These are phyloP conservation scores for Trametes polyzona DNA, from an alignment of 1,284 basidiomycete species.

Conservation along the genomic window DNA sequence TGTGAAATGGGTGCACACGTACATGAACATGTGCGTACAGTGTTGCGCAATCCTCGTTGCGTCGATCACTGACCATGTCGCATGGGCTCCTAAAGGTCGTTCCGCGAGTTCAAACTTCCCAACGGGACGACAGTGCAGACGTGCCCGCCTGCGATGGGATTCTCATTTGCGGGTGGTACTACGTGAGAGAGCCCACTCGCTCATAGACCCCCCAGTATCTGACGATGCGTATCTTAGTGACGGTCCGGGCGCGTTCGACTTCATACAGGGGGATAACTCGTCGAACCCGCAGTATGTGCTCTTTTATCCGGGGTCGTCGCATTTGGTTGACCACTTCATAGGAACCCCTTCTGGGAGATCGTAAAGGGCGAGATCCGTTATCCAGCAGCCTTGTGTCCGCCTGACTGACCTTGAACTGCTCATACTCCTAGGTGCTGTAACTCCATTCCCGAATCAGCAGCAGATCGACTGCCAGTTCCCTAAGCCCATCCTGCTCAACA, in stretches of 20 bases:
- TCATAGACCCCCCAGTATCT: too few species aligned
- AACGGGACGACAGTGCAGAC: conserved; percentile 74
- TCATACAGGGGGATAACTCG: conserved; percentile 76
- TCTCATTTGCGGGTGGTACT: conserved; percentile 78
- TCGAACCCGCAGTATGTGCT: conserved; percentile 53
- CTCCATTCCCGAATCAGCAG: conserved; percentile 58
- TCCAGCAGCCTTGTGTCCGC: neutral
- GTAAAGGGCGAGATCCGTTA: conserved; percentile 56
- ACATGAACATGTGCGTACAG: conserved; percentile 71
- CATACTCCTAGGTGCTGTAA: conserved; percentile 55
- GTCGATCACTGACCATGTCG: neutral
- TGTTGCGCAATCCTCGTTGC: neutral
- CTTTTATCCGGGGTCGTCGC: neutral
- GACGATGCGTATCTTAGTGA: conserved; percentile 51
- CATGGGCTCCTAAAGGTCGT: conserved; percentile 48
- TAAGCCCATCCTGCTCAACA: conserved; percentile 82
- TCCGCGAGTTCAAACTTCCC: conserved; percentile 63
- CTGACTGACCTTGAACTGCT: conserved; percentile 2
- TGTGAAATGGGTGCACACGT: conserved; percentile 69
- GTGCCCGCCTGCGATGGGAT: conserved; percentile 81
- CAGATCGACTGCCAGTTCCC: conserved; percentile 78
- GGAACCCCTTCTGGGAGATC: conserved; percentile 84
- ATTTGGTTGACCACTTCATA: conserved; percentile 29
- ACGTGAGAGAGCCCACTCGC: conserved; percentile 65
- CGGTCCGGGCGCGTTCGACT: conserved; percentile 83